A percentile compares a stretch with the other conserved stretches of the same genome.
phyloP scores from a whole-genome alignment of 805 yeast genomes.

The Candida stauntonica region DNA sequence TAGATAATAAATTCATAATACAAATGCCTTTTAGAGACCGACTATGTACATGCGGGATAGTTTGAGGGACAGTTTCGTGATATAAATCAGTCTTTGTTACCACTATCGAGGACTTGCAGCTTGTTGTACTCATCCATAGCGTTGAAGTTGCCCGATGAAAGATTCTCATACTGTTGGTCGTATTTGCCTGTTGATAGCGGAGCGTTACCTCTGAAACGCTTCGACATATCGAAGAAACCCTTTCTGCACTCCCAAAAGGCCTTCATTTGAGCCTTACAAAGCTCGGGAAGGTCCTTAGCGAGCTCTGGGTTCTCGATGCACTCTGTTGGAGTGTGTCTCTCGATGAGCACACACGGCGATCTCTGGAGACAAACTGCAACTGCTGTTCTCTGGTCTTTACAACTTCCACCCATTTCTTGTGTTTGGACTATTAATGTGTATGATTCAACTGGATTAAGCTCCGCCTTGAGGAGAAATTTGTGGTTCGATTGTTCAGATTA shows the following conservation, averaged over 20 bases:
- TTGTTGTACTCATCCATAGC: conserved; percentile 77
- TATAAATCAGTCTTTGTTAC: conserved; percentile 36
- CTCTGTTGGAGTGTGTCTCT: conserved; percentile 84
- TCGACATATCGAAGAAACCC: conserved; percentile 88
- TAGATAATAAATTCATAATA: neutral
- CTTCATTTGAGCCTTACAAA: conserved; percentile 78
- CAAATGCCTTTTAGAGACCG: neutral
- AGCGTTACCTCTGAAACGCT: conserved; percentile 90
- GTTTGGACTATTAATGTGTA: no score
- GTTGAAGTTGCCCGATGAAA: conserved; percentile 78
- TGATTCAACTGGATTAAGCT: no score
- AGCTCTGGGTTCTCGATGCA: conserved; percentile 81
- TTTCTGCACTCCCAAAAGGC: conserved; percentile 87
- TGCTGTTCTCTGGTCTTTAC: conserved; percentile 92
- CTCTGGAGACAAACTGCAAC: conserved; percentile 93
- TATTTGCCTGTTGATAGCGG: conserved; percentile 89
- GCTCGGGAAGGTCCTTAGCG: conserved; percentile 73
- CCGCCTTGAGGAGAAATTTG: no score
- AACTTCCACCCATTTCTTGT: conserved; percentile 37
- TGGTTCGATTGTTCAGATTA: no score
- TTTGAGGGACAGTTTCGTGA: no score
- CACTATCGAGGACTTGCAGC: conserved; percentile 56
- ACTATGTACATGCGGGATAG: neutral
- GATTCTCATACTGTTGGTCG: conserved; percentile 78
- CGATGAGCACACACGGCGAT: conserved; percentile 91